These are phyloP conservation scores for Kondoa subrosea DNA, from an alignment of 768 basidiomycete species.

Conservation along the genomic window DNA sequence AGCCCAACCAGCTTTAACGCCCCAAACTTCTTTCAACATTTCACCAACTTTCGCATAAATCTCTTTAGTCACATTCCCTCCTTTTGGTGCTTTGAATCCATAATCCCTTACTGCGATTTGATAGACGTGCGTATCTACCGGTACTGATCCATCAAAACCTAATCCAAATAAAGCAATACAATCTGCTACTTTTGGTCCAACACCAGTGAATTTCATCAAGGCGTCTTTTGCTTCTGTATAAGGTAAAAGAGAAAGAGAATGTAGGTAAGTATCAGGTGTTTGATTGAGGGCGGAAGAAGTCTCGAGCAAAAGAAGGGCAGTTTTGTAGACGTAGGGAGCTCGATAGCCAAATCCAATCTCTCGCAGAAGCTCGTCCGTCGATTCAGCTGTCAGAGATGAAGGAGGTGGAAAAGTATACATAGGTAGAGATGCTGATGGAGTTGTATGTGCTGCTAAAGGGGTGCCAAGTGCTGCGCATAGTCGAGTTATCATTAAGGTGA, in stretches of 20 bases:
- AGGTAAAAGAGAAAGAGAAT: constrained; percentile 13
- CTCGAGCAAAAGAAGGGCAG: constrained; percentile 59
- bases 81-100: constrained; percentile 35
- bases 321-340: constrained; percentile 69
- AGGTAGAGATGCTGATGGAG: constrained; percentile 16
- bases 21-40: constrained; percentile 54
- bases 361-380: constrained; percentile 50
- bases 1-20: constrained; percentile 74
- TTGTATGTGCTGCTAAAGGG: constrained; percentile 17
- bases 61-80: constrained; percentile 51
- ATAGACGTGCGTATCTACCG: constrained; percentile 88
- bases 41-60: constrained; percentile 55
- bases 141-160: constrained; percentile 59
- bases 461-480: constrained; percentile 61
- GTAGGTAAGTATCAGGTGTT: constrained; percentile 19
- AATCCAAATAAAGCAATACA: constrained; percentile 36
- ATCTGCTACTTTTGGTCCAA: constrained; percentile 92
- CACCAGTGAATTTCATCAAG: constrained; percentile 67
- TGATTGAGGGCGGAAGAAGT: neutral
- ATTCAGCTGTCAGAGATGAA: constrained; percentile 44
- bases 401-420: constrained; percentile 78
- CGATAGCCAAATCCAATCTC: constrained; percentile 88
- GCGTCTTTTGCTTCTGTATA: constrained; percentile 42
- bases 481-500: constrained; percentile 77
- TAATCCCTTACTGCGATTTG: constrained; percentile 29